Evolutionary conservation across 1,139 yeast species (phyloP).

Genomic region (Saccharomyces hybrid): DNA sequence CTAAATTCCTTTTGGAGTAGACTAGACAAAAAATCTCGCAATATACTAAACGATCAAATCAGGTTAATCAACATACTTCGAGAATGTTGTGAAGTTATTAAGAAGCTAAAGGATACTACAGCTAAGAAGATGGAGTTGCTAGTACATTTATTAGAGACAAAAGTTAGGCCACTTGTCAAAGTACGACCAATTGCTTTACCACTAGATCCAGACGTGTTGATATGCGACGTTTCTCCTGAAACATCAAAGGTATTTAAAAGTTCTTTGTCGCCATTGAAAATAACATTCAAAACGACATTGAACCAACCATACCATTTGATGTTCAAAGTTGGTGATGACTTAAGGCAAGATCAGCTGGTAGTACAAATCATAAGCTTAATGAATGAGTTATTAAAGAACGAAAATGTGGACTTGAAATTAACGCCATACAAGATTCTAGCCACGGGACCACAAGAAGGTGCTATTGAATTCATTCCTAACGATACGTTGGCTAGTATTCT

Average conservation of each 20-base stretch:
- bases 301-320: conserved; percentile 58
- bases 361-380: conserved; percentile 84
- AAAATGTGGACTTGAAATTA: conserved; percentile 77
- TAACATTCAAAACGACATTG: conserved; percentile 63
- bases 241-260: conserved; percentile 85
- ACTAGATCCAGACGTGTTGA: conserved; percentile 37
- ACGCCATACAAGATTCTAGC: conserved; percentile 90
- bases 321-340: conserved; percentile 93
- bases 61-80: conserved; percentile 38
- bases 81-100: conserved; percentile 39
- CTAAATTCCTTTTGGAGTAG: conserved; percentile 33
- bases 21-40: conserved; percentile 18
- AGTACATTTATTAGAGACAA: conserved; percentile 32
- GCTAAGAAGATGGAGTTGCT: conserved; percentile 48
- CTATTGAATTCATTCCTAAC: conserved; percentile 87
- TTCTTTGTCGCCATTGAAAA: conserved; percentile 78
- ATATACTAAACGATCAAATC: conserved; percentile 37
- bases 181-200: conserved; percentile 29
- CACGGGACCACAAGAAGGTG: conserved; percentile 84
- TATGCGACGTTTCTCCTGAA: conserved; percentile 72
- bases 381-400: conserved; percentile 84
- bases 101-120: conserved; percentile 46
- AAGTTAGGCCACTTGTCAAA: conserved; percentile 27
- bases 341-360: conserved; percentile 92
- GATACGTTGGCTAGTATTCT: conserved; percentile 81